Base-by-base conservation (phyloP, 139 green algal species). In the Chlamydomonas asymmetrica region DNA sequence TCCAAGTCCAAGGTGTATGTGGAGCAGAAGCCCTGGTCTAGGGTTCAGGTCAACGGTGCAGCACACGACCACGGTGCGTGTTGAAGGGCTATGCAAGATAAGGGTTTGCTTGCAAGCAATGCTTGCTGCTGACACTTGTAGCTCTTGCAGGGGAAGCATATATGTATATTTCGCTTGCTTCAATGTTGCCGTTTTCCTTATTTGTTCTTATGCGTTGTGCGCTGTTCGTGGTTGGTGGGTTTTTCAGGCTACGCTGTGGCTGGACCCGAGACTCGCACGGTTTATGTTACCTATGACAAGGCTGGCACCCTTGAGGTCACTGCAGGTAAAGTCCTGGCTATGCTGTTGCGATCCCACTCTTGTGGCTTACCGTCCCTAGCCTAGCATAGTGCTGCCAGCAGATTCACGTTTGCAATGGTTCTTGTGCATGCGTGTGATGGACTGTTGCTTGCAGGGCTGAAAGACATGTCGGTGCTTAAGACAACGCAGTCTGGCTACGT, bases 401-500 rank as follows among this genome's bases (percentile, higher is more conserved):
- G 63, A 10, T 50, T n/a, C 63, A 49, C 22, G 64, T 72, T 61
- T 29, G n/a, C 25, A n/a, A 63, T n/a, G n/a, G n/a, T n/a, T n/a
- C n/a, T n/a, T n/a, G n/a, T n/a, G n/a, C n/a, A n/a, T n/a, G n/a
- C n/a, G n/a, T n/a, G n/a, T n/a, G n/a, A n/a, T n/a, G n/a, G n/a
- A n/a, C n/a, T n/a, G n/a, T n/a, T n/a, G n/a, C n/a, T n/a, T n/a
- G n/a, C 81, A 78, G 92, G 92, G 18, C 31, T 97, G 0, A 83
- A 85, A 59, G 85, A 81, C 38, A 68, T 91, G 32, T 84, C 83
- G 68, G 84, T 98, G 54, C 83, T 97, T 1, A 97, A 97, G 80
- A 97, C 94, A 23, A 96, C 95, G 2, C 96, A 98, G 86, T 94
- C 87, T 32, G 96, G 96, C 10, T 99, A 99, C 83, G 89, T 88